Evolutionary conservation across 208 protist genomes (phyloP).

Genomic region (Crithidia bombi): DNA sequence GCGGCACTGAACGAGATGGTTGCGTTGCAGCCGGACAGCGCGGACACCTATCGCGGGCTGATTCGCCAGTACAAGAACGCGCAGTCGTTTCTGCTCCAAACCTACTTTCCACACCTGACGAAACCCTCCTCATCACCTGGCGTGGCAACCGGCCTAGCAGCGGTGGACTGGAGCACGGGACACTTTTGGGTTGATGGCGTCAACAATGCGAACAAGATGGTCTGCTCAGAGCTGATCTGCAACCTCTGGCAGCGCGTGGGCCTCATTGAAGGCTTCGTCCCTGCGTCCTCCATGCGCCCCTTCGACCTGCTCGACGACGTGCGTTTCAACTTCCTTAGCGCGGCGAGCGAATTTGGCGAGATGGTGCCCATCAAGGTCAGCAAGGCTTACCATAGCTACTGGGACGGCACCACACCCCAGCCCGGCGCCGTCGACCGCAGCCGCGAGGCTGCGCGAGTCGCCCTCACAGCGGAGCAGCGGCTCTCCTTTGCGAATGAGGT

Average conservation of each 20-base stretch:
- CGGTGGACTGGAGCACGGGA: slow-evolving; percentile 33
- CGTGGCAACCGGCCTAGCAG: not conserved
- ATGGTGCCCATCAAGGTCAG: slow-evolving; percentile 46
- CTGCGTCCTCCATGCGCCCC: slow-evolving; percentile 74
- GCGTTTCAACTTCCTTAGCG: slow-evolving; percentile 70
- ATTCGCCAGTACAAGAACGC: slow-evolving; percentile 44
- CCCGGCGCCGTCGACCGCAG: not conserved
- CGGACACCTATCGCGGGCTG: slow-evolving; percentile 22
- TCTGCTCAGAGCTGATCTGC: slow-evolving; percentile 82
- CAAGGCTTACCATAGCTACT: slow-evolving; percentile 12
- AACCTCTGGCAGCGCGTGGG: slow-evolving; percentile 75
- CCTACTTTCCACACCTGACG: slow-evolving; percentile 77
- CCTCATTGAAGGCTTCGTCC: slow-evolving; percentile 65
- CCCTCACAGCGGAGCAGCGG: slow-evolving; percentile 27
- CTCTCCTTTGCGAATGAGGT: slow-evolving; percentile 52
- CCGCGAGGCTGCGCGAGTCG: slow-evolving; percentile 15
- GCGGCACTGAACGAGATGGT: slow-evolving; percentile 39
- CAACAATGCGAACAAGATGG: slow-evolving; percentile 54
- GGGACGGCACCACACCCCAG: slow-evolving; percentile 1
- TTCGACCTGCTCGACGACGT: slow-evolving; percentile 81
- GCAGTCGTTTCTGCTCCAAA: slow-evolving; percentile 44
- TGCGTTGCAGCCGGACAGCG: not conserved
- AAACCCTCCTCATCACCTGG: not conserved
- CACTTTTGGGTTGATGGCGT: slow-evolving; percentile 73
- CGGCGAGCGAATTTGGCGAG: slow-evolving; percentile 34